These are phyloP conservation scores for Cytospora leucostoma DNA, from an alignment of 2,329 filamentous ascomycete species.

Conservation along the genomic window DNA sequence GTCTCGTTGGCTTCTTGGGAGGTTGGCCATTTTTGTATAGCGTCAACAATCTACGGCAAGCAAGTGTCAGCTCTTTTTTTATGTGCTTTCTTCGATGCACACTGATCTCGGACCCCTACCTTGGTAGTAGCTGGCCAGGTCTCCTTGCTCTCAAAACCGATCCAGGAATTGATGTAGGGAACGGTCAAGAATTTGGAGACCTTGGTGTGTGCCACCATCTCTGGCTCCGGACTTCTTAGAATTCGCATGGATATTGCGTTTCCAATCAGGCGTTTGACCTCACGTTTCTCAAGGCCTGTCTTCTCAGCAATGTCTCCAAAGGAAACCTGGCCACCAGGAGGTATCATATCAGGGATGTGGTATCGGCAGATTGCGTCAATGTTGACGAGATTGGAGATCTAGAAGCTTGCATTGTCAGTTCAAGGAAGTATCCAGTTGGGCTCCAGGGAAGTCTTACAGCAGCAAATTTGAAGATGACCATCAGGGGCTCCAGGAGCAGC, in stretches of 20 bases:
- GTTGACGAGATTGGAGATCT: constrained; percentile 9
- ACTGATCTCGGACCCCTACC: no score
- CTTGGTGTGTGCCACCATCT: constrained; percentile 7
- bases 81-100: no score
- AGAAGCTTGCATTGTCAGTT: not conserved
- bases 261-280: constrained; percentile 2
- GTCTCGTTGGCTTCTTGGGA: no score
- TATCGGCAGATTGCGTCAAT: constrained; percentile 7
- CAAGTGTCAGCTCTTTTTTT: no score
- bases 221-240: not conserved
- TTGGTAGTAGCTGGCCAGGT: no score
- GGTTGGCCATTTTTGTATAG: no score
- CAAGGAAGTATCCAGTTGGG: not conserved
- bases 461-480: constrained; percentile 10
- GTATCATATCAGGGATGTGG: constrained; percentile 4
- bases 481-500: constrained; percentile 4
- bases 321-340: not conserved
- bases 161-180: not conserved
- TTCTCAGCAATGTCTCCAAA: not conserved
- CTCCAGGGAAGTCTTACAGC: not conserved
- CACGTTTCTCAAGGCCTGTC: not conserved
- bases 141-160: no score
- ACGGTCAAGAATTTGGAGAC: not conserved
- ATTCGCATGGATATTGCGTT: constrained; percentile 3
- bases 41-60: no score